These are phyloP conservation scores for Populus hybrid DNA, from an alignment of 441 rosid genomes.

Conservation along the genomic window DNA sequence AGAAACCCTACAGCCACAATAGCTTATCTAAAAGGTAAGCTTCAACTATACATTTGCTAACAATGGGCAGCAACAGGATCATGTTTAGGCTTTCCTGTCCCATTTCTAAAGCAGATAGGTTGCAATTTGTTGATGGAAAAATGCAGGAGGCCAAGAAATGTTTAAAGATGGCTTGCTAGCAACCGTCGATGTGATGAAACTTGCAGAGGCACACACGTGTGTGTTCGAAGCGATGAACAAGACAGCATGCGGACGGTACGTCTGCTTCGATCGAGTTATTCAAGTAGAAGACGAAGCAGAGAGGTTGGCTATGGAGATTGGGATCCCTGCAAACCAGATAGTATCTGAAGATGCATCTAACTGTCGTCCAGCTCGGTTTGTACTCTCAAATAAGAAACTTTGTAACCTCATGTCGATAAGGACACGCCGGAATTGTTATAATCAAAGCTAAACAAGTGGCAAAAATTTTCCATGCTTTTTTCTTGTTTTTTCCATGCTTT, in stretches of 20 bases:
- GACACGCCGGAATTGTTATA: slow-evolving; percentile 43
- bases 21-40: slow-evolving; percentile 59
- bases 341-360: slow-evolving; percentile 28
- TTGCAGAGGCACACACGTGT: slow-evolving; percentile 68
- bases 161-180: slow-evolving; percentile 59
- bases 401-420: slow-evolving; percentile 48
- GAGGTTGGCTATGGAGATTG: slow-evolving; percentile 49
- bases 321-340: slow-evolving; percentile 50
- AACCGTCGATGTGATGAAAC: slow-evolving; percentile 56
- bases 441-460: slow-evolving; percentile 3
- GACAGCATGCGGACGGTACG: slow-evolving; percentile 68
- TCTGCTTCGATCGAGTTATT: slow-evolving; percentile 59
- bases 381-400: slow-evolving; percentile 63
- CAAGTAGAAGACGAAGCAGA: slow-evolving; percentile 35
- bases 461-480: too few relatives aligned
- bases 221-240: slow-evolving; percentile 54
- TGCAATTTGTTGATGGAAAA: neutral
- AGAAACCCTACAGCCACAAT: slow-evolving; percentile 61
- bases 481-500: too few relatives aligned
- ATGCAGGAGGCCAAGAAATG: slow-evolving; percentile 69
- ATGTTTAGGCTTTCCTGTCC: neutral
- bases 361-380: slow-evolving; percentile 4
- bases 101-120: neutral
- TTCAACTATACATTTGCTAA: neutral
- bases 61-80: too few relatives aligned